A percentile compares a stretch with the other conserved stretches of the same genome.
Conservation (phyloP, 352 stramenopile genomes). For the Phytophthora vignae region DNA sequence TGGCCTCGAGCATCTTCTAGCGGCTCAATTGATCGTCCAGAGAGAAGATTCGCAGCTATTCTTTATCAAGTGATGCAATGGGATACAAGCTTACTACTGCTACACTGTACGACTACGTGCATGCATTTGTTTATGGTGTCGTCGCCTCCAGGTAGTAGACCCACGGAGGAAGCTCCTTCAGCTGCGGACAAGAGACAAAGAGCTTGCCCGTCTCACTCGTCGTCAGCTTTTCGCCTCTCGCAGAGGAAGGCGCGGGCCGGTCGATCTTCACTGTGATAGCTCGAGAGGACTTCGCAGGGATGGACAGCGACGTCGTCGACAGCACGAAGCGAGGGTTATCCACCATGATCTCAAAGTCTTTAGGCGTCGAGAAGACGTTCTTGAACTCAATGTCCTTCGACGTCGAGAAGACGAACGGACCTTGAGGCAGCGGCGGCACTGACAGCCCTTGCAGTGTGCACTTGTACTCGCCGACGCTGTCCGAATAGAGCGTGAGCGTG, state of each 20-base stretch:
- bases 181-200: conserved; percentile 76
- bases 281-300: conserved; percentile 76
- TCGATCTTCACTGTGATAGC: conserved; percentile 72
- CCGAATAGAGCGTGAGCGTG: conserved; percentile 70
- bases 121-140: conserved; percentile 1
- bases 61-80: conserved; percentile 26
- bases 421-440: conserved; percentile 80
- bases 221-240: conserved; percentile 23
- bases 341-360: conserved; percentile 82
- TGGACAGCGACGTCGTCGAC: conserved; percentile 57
- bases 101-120: neutral
- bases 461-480: conserved; percentile 82
- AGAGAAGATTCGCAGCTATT: conserved; percentile 51
- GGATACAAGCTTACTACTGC: neutral
- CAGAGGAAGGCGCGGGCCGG: neutral
- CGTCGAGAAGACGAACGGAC: conserved; percentile 77
- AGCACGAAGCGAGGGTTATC: conserved; percentile 84
- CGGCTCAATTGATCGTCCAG: conserved; percentile 36
- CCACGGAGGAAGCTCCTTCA: conserved; percentile 83
- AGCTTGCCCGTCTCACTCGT: conserved; percentile 70
- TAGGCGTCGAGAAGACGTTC: conserved; percentile 86
- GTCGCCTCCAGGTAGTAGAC: conserved; percentile 85
- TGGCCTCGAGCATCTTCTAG: conserved; percentile 44
- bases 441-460: conserved; percentile 85
- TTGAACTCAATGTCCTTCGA: conserved; percentile 88